Percentiles rank a stretch among this genome's conserved stretches.
These are phyloP conservation scores for Colletotrichum sp. DNA, from an alignment of 2,329 filamentous ascomycete species.

Conservation along the genomic window DNA sequence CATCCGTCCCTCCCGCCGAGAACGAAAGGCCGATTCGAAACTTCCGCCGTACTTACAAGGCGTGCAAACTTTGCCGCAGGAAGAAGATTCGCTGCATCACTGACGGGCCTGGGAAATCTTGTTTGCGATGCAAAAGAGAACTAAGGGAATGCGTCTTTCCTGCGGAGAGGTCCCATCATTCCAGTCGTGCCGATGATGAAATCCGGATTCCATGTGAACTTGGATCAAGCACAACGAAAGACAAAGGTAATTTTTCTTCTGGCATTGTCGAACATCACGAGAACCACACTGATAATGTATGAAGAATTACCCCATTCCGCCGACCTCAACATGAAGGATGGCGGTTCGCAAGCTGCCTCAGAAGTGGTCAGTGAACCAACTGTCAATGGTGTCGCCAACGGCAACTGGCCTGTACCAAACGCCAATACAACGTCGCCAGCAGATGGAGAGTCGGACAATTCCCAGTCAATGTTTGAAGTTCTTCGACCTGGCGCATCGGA, in stretches of 20 bases:
- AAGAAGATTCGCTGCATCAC: not conserved
- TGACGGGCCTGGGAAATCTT: not conserved
- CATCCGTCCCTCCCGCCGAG: not conserved
- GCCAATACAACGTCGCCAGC: not conserved
- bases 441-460: not conserved
- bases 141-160: not conserved
- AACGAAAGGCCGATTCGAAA: not conserved
- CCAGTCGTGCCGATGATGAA: not conserved
- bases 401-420: not conserved
- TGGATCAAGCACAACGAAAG: not conserved
- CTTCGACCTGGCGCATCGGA: not conserved
- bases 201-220: not conserved
- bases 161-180: not conserved
- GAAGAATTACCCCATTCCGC: not conserved
- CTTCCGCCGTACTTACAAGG: not conserved
- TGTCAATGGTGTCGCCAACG: not conserved
- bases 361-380: not conserved
- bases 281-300: not conserved
- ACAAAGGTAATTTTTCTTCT: not conserved
- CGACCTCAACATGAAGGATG: not conserved
- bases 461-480: not conserved
- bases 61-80: not conserved
- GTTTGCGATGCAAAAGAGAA: not conserved
- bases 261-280: not conserved
- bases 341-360: not conserved